These are phyloP conservation scores for Aspergillus cejpii DNA, from an alignment of 2,329 filamentous ascomycete species.

Conservation along the genomic window DNA sequence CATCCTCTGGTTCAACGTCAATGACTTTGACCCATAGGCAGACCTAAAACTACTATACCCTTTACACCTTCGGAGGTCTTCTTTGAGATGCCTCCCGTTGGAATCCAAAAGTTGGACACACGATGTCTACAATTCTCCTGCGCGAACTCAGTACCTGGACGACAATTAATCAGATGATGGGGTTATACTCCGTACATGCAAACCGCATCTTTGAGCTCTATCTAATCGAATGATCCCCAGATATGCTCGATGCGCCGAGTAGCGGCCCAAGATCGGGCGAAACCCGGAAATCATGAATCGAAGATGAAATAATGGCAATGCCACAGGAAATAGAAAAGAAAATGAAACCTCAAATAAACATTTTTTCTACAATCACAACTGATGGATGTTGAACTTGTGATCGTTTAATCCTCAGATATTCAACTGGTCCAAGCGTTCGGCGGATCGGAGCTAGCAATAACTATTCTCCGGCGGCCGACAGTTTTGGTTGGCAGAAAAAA, in stretches of 20 bases:
- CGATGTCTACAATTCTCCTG: constrained; percentile 53
- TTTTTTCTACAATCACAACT: neutral
- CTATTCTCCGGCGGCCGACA: constrained; percentile 24
- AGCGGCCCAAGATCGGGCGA: constrained; percentile 20
- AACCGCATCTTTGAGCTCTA: constrained; percentile 19
- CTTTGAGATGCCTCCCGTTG: constrained; percentile 61
- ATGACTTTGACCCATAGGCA: constrained; percentile 27
- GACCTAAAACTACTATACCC: constrained; percentile 19
- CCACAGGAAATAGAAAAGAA: neutral
- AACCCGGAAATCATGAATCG: constrained; percentile 25
- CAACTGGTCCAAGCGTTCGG: neutral
- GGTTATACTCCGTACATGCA: constrained; percentile 38
- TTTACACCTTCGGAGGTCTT: constrained; percentile 46
- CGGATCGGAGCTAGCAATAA: constrained; percentile 15
- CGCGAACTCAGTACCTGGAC: constrained; percentile 9
- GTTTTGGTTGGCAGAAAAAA: constrained; percentile 29
- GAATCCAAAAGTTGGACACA: constrained; percentile 71
- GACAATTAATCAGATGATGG: neutral
- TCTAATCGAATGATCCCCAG: constrained; percentile 13
- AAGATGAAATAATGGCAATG: neutral
- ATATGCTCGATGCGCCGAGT: constrained; percentile 25
- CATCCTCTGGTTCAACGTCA: constrained; percentile 48
- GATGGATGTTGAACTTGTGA: too few species aligned
- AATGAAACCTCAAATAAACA: neutral
- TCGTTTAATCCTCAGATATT: neutral